Conservation (phyloP, 2,329 filamentous ascomycete species). For the Elsinoe batatas region DNA sequence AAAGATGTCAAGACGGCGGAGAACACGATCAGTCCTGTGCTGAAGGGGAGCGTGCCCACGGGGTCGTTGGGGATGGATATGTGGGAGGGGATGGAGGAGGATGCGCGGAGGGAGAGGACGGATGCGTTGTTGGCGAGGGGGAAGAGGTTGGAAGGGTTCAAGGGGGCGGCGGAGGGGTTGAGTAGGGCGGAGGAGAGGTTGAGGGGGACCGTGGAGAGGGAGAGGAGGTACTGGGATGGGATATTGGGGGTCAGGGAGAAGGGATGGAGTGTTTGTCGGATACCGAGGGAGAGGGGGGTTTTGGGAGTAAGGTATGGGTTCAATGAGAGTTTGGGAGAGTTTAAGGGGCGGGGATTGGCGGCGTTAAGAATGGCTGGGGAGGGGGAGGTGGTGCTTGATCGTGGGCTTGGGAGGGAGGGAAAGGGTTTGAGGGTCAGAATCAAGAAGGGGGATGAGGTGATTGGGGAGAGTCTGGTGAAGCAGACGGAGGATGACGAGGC, state of each 20-base stretch:
- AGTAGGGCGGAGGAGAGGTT: slow-evolving; percentile 62
- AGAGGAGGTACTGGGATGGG: slow-evolving; percentile 83
- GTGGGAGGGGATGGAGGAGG: slow-evolving; percentile 49
- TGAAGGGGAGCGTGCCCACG: slow-evolving; percentile 62
- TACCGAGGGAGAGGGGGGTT: slow-evolving; percentile 62
- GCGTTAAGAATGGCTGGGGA: slow-evolving; percentile 65
- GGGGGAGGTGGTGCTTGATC: slow-evolving; percentile 66
- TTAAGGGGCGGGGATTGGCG: slow-evolving; percentile 65
- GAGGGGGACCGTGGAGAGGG: slow-evolving; percentile 64
- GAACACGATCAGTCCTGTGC: slow-evolving; percentile 56
- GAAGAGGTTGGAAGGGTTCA: slow-evolving; percentile 69
- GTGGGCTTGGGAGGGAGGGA: slow-evolving; percentile 45
- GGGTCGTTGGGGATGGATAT: slow-evolving; percentile 63
- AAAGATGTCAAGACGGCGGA: slow-evolving; percentile 64
- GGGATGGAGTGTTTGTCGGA: slow-evolving; percentile 75
- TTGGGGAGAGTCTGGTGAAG: slow-evolving; percentile 43
- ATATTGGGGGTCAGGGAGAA: slow-evolving; percentile 69
- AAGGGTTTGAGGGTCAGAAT: slow-evolving; percentile 60
- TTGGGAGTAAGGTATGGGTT: slow-evolving; percentile 87
- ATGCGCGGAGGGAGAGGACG: slow-evolving; percentile 34
- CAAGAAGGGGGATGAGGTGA: slow-evolving; percentile 45
- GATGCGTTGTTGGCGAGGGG: slow-evolving; percentile 48
- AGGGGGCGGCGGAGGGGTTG: slow-evolving; percentile 63
- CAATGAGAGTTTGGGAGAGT: slow-evolving; percentile 55
- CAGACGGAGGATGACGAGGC: slow-evolving; percentile 40